Evolutionary conservation across 2,329 filamentous ascomycete genomes (phyloP), one percentile per base, ranked within the genome.

Genomic region (Neonectria coccinea): DNA sequence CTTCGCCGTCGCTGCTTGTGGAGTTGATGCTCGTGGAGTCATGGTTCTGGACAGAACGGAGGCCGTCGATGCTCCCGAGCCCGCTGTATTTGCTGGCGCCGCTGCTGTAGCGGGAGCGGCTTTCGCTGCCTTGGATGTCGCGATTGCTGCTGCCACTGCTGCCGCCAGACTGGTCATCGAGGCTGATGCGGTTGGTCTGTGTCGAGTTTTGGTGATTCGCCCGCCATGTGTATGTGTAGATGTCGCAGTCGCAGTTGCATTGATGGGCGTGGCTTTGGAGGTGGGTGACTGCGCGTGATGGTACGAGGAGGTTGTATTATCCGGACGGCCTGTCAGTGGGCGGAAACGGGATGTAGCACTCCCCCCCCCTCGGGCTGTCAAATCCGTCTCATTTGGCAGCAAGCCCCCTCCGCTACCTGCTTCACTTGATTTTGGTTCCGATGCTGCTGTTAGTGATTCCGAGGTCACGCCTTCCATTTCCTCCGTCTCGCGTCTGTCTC

Each of bases 171-270:
- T 55, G 27, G 54, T 64, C 10, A 68, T 65, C 9, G 73, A 60
- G 12, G 70, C 67, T 27, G 69, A 64, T 16, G 67, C 68, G 48
- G 69, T 68, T 14, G 64, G 60, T 5, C 66, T 66, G 51, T 75
- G 73, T 18, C 70, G 65, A 31, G 64, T 48, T 62, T 76, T 76
- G 52, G 67, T 70, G 59, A 76, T 67, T 64, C 74, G 72, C 27
- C 74, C 73, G 7, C 65, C 62, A 47, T 74, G 73, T 14, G 67
- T 72, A 42, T 70, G 48, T 11, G 45, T 44, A 5, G 11, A 16
- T 47, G 39, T n/a, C 27, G 29, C 16, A 36, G 53, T 39, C 39
- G 44, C 33, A 51, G 48, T 22, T 27, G 65, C 25, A 27, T 39
- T 39, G 22, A 44, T 47, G 16, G 50, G 50, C 45, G 45, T 45